These are phyloP conservation scores for Arabis hirsuta DNA, from an alignment of 345 rosid species.

Conservation along the genomic window DNA sequence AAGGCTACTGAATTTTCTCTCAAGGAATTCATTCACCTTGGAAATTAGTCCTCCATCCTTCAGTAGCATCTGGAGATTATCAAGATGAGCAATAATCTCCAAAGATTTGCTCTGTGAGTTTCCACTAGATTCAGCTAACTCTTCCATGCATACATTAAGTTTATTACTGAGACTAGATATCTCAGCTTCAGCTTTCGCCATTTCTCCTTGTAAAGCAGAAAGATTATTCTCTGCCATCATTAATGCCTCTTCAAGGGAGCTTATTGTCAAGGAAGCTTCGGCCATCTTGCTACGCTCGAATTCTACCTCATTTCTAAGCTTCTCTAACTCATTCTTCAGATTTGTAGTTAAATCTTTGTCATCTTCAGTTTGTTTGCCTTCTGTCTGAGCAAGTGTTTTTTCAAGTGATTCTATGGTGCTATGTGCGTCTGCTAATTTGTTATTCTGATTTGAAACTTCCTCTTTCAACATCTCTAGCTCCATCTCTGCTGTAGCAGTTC, in stretches of 20 bases:
- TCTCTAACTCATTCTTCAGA: constrained; percentile 64
- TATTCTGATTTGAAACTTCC: constrained; percentile 55
- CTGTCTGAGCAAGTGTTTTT: constrained; percentile 60
- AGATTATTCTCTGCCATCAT: constrained; percentile 55
- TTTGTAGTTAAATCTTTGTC: constrained; percentile 44
- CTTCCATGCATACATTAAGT: constrained; percentile 77
- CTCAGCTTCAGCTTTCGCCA: constrained; percentile 63
- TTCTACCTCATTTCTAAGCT: constrained; percentile 61
- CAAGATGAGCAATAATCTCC: constrained; percentile 59
- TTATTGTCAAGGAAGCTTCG: constrained; percentile 57
- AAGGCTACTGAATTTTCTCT: constrained; percentile 57
- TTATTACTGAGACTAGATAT: constrained; percentile 63
- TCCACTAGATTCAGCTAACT: constrained; percentile 70
- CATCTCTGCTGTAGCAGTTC: constrained; percentile 53
- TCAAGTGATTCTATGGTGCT: constrained; percentile 65
- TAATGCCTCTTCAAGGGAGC: constrained; percentile 64
- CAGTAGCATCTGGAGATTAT: constrained; percentile 58
- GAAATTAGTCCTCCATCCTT: constrained; percentile 60
- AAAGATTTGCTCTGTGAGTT: constrained; percentile 56
- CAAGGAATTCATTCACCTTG: constrained; percentile 56
- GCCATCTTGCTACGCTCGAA: constrained; percentile 55
- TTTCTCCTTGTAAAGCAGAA: constrained; percentile 63
- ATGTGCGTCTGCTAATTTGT: constrained; percentile 61
- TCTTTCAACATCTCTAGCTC: constrained; percentile 63
- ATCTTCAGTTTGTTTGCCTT: constrained; percentile 54